Evolutionary conservation across 192 early-diverging fungal species (phyloP), one percentile per base, ranked within the genome.

Genomic region (Cetraspora pellucida): DNA sequence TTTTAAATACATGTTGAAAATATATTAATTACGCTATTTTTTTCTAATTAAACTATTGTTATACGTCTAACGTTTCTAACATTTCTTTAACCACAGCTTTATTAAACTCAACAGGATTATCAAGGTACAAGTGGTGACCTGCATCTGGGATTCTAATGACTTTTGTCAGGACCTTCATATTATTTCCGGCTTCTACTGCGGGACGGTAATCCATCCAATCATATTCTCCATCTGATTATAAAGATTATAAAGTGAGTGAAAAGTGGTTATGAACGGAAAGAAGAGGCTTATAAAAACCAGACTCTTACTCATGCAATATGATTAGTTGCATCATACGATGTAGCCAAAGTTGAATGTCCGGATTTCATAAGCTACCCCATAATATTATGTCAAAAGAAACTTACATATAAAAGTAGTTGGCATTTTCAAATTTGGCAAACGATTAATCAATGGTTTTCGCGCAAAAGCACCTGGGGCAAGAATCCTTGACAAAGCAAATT

Each of bases 151-250:
- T 82, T 47, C 85, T 74, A 58, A 85, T 78, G 46, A 88, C 55
- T 60, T 78, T 78, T 30, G 83, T 79, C 6, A 83, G 85, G 7
- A 90, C 90, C 0, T 77, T 82, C 83, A 90, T 92, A 2, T 79
- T 80, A 19, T 82, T 81, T n/a, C 80, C 84, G 21, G 87, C 92
- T 55, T 87, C 80, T 50, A 91, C 82, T 57, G 90, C 94, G 25
- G 90, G 87, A 21, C 83, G 81, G 79, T 89, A 90, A 77, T 97
- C 94, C 93, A 97, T 95, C 96, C 96, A 97, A 85, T 97, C 95
- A 43, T 83, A 78, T 23, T 82, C 81, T n/a, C 93, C 93, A 71
- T 95, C 82, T 83, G 37, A 74, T n/a, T 13, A n/a, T 52, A 43
- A n/a, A 13, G 31, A 45, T 30, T 11, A 77, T 17, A 37, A 52